These are phyloP conservation scores for Colletotrichum falcatum DNA, from an alignment of 2,329 filamentous ascomycete genomes.

Conservation along the genomic window DNA sequence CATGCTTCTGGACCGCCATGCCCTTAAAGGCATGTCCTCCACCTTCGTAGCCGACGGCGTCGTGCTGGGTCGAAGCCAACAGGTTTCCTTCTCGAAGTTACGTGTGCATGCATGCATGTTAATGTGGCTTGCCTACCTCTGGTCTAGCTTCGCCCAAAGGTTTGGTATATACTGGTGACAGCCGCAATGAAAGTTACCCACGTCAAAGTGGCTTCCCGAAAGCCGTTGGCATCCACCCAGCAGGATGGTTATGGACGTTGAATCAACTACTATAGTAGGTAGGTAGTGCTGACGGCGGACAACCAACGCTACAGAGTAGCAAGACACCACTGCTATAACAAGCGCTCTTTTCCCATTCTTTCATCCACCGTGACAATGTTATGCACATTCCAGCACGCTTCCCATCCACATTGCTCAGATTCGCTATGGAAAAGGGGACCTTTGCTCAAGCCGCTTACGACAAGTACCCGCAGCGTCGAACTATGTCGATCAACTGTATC, in stretches of 20 bases:
- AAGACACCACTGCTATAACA: neutral
- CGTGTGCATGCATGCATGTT: neutral
- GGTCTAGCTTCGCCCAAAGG: slow-evolving; percentile 27
- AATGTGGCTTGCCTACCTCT: slow-evolving; percentile 9
- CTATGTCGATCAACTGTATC: neutral
- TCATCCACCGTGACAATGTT: neutral
- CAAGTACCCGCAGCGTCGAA: neutral
- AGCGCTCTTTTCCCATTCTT: neutral
- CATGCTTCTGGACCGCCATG: neutral
- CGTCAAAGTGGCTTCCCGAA: slow-evolving; percentile 3
- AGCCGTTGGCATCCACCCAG: slow-evolving; percentile 24
- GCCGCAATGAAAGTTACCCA: slow-evolving; percentile 15
- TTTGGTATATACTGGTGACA: slow-evolving; percentile 29
- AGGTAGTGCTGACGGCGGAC: slow-evolving; percentile 4
- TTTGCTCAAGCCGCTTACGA: neutral
- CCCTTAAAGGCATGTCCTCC: slow-evolving; percentile 22
- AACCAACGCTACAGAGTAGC: slow-evolving; percentile 1
- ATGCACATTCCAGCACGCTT: neutral
- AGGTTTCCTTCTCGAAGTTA: slow-evolving; percentile 8
- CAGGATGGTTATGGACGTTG: slow-evolving; percentile 11
- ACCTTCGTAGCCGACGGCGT: slow-evolving; percentile 6
- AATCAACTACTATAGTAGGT: no score
- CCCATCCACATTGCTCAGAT: neutral
- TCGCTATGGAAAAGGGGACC: no score
- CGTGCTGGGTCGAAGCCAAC: slow-evolving; percentile 2